Evolutionary conservation across 768 basidiomycete species (phyloP).

Genomic region (Vishniacozyma victoriae): DNA sequence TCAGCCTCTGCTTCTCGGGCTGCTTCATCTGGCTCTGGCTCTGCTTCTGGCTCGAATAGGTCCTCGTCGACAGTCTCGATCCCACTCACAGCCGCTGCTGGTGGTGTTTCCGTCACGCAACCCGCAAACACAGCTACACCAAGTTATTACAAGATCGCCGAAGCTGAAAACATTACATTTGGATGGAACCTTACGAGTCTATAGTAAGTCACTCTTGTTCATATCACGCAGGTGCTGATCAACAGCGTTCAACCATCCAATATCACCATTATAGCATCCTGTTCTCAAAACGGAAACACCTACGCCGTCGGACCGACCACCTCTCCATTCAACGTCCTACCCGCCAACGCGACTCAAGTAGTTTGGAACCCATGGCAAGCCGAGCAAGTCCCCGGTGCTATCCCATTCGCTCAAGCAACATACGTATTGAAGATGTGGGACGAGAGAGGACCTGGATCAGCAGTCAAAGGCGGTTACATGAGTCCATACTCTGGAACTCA

Average conservation of each 20-base stretch:
- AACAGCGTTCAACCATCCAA: slow-evolving; percentile 57
- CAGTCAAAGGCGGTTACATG: slow-evolving; percentile 60
- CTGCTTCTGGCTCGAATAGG: neutral
- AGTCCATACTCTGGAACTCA: slow-evolving; percentile 62
- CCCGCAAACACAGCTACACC: slow-evolving; percentile 70
- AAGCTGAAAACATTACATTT: slow-evolving; percentile 68
- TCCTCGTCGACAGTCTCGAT: slow-evolving; percentile 30
- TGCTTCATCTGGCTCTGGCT: neutral
- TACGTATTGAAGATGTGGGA: slow-evolving; percentile 79
- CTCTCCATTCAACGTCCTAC: slow-evolving; percentile 54
- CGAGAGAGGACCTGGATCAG: slow-evolving; percentile 65
- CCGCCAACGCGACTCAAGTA: slow-evolving; percentile 60
- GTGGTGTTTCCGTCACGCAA: slow-evolving; percentile 50
- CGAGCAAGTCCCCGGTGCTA: slow-evolving; percentile 58
- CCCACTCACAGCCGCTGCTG: slow-evolving; percentile 44
- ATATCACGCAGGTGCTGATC: slow-evolving; percentile 53
- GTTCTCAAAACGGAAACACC: slow-evolving; percentile 74
- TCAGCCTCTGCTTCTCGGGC: neutral
- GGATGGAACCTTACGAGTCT: slow-evolving; percentile 84
- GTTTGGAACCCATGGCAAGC: slow-evolving; percentile 77
- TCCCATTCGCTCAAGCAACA: slow-evolving; percentile 65
- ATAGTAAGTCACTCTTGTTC: slow-evolving; percentile 45
- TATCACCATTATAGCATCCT: slow-evolving; percentile 74
- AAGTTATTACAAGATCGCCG: slow-evolving; percentile 83
- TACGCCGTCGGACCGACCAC: slow-evolving; percentile 78